Evolutionary conservation across 2,329 filamentous ascomycete species (phyloP).

Genomic region (Shiraia sp.): DNA sequence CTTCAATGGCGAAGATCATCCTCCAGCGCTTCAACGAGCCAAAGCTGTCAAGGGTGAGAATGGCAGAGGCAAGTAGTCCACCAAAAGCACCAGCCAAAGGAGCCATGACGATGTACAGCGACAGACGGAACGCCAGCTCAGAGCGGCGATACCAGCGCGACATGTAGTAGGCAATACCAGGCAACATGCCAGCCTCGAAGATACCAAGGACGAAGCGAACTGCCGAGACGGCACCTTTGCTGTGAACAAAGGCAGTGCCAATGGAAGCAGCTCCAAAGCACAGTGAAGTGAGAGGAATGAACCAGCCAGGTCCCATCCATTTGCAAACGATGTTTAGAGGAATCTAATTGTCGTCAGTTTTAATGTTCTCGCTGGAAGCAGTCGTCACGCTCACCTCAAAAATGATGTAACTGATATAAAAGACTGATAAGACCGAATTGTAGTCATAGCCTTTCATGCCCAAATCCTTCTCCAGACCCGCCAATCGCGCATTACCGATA

Average conservation of each 20-base stretch:
- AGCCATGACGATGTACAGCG: slow-evolving; percentile 71
- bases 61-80: slow-evolving; percentile 64
- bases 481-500: slow-evolving; percentile 71
- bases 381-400: slow-evolving; percentile 50
- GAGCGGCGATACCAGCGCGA: slow-evolving; percentile 72
- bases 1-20: slow-evolving; percentile 75
- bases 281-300: slow-evolving; percentile 65
- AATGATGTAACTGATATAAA: slow-evolving; percentile 72
- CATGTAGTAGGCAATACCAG: slow-evolving; percentile 74
- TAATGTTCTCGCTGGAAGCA: slow-evolving; percentile 61
- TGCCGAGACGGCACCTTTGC: slow-evolving; percentile 56
- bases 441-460: slow-evolving; percentile 66
- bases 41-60: slow-evolving; percentile 64
- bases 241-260: slow-evolving; percentile 66
- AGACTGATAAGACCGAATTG: slow-evolving; percentile 68
- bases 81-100: slow-evolving; percentile 73
- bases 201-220: slow-evolving; percentile 68
- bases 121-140: slow-evolving; percentile 69
- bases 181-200: slow-evolving; percentile 75
- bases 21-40: slow-evolving; percentile 63
- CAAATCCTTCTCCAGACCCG: slow-evolving; percentile 67
- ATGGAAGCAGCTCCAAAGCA: slow-evolving; percentile 67
- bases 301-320: slow-evolving; percentile 72
- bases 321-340: slow-evolving; percentile 72
- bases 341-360: slow-evolving; percentile 62